Evolutionary conservation across 2,329 filamentous ascomycete genomes (phyloP), one percentile per base, ranked within the genome.

Genomic region (Arachnomyces sp.): DNA sequence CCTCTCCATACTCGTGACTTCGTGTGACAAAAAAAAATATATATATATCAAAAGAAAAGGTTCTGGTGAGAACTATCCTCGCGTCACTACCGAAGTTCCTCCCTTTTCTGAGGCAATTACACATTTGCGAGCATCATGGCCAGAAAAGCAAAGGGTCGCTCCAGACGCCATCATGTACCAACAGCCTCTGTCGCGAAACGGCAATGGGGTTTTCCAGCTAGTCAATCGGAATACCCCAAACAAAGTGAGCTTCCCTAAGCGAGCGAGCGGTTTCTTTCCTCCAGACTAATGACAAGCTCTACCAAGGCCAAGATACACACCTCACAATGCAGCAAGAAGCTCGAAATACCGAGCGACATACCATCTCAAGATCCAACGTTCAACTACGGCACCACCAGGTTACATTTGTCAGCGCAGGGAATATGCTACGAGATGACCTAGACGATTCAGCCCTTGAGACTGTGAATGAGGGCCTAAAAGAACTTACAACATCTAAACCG

Each of bases 381-480:
- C 70, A 69, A 47, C 64, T 83, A 36, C 69, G 80, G 43, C 62
- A 80, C 50, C 66, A 71, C 39, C 63, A 65, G 16, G 69, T 84
- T 37, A 56, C 61, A 2, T 84, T 84, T 53, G 71, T 84, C 44
- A 79, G 75, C 53, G 78, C 76, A 28, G 77, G 76, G 15, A 61
- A 59, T 31, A 57, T 71, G 39, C 57, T 68, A 28, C 59, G 66
- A 30, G 52, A 61, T 11, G 56, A 64, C 25, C 44, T 42, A n/a
- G 33, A 51, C 11, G 41, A 42, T 7, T 11, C 21, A 8, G 16
- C 15, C 8, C 18, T 17, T 13, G 34, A 46, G 34, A 46, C 45
- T 25, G 49, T 45, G 47, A 50, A 32, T 16, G 31, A 25, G 21
- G 9, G 21, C 21, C 5, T 52, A 28, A 51, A 45, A 8, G 43